Percentiles rank a stretch among this genome's conserved stretches.
Evolutionary conservation across 83 land plant genomes (phyloP).

Genomic region (Thuja plicata): DNA sequence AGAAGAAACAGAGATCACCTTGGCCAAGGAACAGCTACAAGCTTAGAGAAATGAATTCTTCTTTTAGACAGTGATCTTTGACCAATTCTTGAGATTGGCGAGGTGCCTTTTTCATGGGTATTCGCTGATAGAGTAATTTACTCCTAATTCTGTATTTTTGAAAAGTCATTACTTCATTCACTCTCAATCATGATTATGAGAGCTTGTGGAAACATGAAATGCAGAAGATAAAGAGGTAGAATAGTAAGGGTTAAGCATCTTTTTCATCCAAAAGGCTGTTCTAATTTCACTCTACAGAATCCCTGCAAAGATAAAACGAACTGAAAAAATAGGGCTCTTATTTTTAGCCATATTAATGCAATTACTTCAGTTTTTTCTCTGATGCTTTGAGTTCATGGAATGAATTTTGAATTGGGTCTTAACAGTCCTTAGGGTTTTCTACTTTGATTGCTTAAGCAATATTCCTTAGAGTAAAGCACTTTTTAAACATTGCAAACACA

Average conservation of each 20-base stretch:
- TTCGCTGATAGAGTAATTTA: slow-evolving; percentile 12
- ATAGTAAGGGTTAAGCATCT: slow-evolving; percentile 13
- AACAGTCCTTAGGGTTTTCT: neutral
- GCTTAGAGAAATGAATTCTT: neutral
- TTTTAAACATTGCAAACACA: neutral
- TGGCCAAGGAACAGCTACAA: slow-evolving; percentile 15
- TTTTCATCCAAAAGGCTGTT: neutral
- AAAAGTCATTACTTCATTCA: neutral
- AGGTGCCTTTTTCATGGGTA: slow-evolving; percentile 13
- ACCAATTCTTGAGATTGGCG: slow-evolving; percentile 10
- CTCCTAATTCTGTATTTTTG: slow-evolving; percentile 22
- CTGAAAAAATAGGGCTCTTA: slow-evolving; percentile 13
- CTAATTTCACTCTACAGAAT: slow-evolving; percentile 8
- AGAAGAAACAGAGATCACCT: slow-evolving; percentile 9
- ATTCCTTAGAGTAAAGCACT: neutral
- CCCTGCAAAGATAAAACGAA: slow-evolving; percentile 6
- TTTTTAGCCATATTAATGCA: slow-evolving; percentile 15
- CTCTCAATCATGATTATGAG: slow-evolving; percentile 12
- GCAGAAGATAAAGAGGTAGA: slow-evolving; percentile 13
- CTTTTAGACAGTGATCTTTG: neutral
- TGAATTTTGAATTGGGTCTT: slow-evolving; percentile 3
- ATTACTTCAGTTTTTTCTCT: slow-evolving; percentile 6
- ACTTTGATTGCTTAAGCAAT: neutral
- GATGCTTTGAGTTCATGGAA: slow-evolving; percentile 8
- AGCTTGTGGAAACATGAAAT: slow-evolving; percentile 5